Percentiles rank a stretch among this genome's conserved stretches.
Evolutionary conservation across 2,329 filamentous ascomycete species (phyloP).

Genomic region (Colletotrichum liriopes): DNA sequence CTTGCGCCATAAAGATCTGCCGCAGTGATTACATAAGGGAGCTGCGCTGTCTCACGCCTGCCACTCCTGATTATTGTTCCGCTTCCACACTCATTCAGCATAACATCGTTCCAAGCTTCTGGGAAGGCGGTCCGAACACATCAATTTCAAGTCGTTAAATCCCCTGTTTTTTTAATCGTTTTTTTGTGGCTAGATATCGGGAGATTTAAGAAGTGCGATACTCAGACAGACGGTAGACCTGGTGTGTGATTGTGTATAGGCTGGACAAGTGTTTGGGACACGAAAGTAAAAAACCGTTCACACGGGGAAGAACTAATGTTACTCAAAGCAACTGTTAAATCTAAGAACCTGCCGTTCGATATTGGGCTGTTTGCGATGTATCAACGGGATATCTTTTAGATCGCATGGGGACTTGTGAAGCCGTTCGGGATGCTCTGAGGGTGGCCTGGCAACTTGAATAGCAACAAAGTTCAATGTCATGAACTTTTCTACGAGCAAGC

Average conservation of each 20-base stretch:
- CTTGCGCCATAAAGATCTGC: conserved; percentile 9
- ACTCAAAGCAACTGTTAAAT: background rate
- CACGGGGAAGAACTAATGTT: background rate
- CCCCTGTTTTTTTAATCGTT: too few relatives aligned
- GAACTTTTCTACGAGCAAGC: background rate
- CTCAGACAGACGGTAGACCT: too few relatives aligned
- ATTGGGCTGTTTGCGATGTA: background rate
- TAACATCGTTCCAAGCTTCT: too few relatives aligned
- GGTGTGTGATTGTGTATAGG: background rate
- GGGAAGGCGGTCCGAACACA: background rate
- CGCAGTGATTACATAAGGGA: conserved; percentile 4
- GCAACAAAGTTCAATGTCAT: background rate
- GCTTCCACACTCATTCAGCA: background rate
- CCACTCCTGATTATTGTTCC: background rate
- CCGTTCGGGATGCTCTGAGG: background rate
- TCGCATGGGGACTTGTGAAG: background rate
- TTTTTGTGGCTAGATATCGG: background rate
- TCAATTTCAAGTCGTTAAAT: background rate
- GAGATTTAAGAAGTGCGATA: too few relatives aligned
- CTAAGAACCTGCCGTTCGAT: background rate
- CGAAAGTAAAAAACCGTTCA: background rate
- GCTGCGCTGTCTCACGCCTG: background rate
- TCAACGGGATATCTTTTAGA: background rate
- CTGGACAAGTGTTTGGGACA: background rate
- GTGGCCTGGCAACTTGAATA: background rate